Evolutionary conservation across 306 rosid species (phyloP), one percentile per base, ranked within the genome.

Genomic region (Prunus mume): DNA sequence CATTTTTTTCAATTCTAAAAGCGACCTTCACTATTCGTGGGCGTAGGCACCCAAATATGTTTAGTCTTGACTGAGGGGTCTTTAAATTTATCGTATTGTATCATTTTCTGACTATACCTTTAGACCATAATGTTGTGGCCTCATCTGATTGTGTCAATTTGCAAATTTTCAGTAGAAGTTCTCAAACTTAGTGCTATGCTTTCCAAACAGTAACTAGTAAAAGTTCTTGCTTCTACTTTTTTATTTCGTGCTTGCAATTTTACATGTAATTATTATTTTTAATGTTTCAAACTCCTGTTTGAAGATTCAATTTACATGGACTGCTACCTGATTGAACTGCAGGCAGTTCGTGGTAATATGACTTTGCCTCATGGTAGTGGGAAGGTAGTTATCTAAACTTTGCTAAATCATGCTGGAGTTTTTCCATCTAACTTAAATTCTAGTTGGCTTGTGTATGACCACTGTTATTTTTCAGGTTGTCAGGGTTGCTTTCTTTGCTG

Each of bases 341-440:
- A 95, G 99, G 95, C 92, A 83, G 99, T 95, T 85, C 97, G 96
- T 76, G 99, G 97, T 81, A 92, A 91, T 61, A 86, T 95, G 90
- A 79, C 87, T 78, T 84, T 95, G 79, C 99, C 97, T 69, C 97
- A 95, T 83, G 94, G 97, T 63, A 87, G 89, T 45, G 93, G 96
- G 65, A 95, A 95, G 99, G 99, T 95, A 90, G 45, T 78, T 62
- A 28, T 68, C 55, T 67, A 56, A 61, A 64, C n/a, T 71, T 15
- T 69, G 71, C 11, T 45, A 24, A 25, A 14, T 64, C 14, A 30
- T 70, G 34, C 41, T 14, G 38, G 47, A 67, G 64, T 66, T 64
- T 50, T 43, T 77, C 81, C 73, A 61, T 72, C 70, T 43, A 7
- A 41, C 58, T 68, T 77, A 71, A 38, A 72, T 73, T 76, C 54